A percentile compares a stretch with the other conserved stretches of the same genome.
Evolutionary conservation across 495 filamentous ascomycete genomes (phyloP).

Genomic region (Penicillium robsamsonii): DNA sequence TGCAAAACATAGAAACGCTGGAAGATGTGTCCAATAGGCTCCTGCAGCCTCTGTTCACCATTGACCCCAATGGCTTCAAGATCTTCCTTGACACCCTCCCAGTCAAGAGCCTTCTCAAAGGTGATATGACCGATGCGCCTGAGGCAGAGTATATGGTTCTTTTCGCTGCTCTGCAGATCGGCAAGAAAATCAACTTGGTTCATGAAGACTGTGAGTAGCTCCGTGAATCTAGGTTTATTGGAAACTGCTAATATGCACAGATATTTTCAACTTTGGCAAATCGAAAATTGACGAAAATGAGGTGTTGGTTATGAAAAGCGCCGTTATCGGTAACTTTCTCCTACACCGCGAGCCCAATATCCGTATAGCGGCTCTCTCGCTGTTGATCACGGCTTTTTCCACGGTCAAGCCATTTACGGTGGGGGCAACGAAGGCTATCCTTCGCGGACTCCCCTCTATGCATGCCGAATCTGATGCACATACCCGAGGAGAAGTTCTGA

Average conservation of each 20-base stretch:
- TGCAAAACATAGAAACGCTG: slow-evolving; percentile 52
- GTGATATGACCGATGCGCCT: slow-evolving; percentile 40
- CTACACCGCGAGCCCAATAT: slow-evolving; percentile 62
- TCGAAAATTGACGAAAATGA: slow-evolving; percentile 15
- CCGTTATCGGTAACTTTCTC: slow-evolving; percentile 49
- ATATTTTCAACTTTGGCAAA: slow-evolving; percentile 28
- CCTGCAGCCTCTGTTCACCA: slow-evolving; percentile 67
- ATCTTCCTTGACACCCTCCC: slow-evolving; percentile 53
- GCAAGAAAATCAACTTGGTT: slow-evolving; percentile 75
- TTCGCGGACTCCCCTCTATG: slow-evolving; percentile 60
- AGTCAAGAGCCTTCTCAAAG: slow-evolving; percentile 39
- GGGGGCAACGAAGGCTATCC: slow-evolving; percentile 56
- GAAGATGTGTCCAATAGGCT: slow-evolving; percentile 70
- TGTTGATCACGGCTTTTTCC: slow-evolving; percentile 67
- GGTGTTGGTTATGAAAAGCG: slow-evolving; percentile 39
- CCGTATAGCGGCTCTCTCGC: slow-evolving; percentile 70
- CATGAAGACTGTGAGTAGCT: slow-evolving; percentile 63
- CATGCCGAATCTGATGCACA: slow-evolving; percentile 83
- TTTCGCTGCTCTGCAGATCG: slow-evolving; percentile 68
- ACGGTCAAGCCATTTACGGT: slow-evolving; percentile 66
- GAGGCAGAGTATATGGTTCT: slow-evolving; percentile 58
- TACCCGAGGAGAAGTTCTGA: slow-evolving; percentile 71
- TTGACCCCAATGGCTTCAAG: slow-evolving; percentile 52
- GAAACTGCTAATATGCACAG: slow-evolving; percentile 24
- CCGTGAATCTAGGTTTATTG: no score